A percentile compares a stretch with the other conserved stretches of the same genome.
Conservation (phyloP, 306 rosid species). For the Casuarina equisetifolia region DNA sequence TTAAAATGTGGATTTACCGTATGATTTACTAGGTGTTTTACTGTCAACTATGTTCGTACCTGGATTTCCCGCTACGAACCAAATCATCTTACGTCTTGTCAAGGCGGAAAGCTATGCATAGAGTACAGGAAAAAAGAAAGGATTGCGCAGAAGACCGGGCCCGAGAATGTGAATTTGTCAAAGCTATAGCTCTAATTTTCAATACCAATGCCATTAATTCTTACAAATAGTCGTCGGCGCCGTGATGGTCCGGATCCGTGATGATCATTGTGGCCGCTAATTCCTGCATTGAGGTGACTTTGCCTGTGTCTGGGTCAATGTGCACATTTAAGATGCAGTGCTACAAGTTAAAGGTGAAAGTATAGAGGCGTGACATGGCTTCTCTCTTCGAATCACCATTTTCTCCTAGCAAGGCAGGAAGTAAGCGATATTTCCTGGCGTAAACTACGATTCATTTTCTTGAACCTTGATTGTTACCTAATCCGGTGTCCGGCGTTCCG, state of each 20-base stretch:
- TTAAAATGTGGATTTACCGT: not conserved
- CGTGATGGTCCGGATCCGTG: not conserved
- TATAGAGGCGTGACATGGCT: not conserved
- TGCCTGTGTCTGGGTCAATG: not conserved
- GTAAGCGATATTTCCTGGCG: not conserved
- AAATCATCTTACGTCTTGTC: not conserved
- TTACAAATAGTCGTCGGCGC: not conserved
- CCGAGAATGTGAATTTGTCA: not conserved
- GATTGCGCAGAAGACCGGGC: no score
- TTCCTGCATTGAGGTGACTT: not conserved
- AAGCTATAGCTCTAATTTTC: not conserved
- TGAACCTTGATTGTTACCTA: slow-evolving; percentile 4
- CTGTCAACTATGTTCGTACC: not conserved
- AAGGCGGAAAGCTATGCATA: no score
- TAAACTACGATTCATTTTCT: not conserved
- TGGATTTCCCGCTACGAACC: not conserved
- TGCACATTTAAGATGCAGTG: not conserved
- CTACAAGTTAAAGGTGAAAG: not conserved
- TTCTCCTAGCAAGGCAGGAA: not conserved
- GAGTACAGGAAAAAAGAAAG: no score
- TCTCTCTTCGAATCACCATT: not conserved
- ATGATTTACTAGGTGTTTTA: not conserved
- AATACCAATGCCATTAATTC: not conserved
- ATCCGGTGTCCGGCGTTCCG: not conserved
- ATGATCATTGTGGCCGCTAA: not conserved